These are phyloP conservation scores for Stenocarpella maydis DNA, from an alignment of 2,329 filamentous ascomycete genomes.

Conservation along the genomic window DNA sequence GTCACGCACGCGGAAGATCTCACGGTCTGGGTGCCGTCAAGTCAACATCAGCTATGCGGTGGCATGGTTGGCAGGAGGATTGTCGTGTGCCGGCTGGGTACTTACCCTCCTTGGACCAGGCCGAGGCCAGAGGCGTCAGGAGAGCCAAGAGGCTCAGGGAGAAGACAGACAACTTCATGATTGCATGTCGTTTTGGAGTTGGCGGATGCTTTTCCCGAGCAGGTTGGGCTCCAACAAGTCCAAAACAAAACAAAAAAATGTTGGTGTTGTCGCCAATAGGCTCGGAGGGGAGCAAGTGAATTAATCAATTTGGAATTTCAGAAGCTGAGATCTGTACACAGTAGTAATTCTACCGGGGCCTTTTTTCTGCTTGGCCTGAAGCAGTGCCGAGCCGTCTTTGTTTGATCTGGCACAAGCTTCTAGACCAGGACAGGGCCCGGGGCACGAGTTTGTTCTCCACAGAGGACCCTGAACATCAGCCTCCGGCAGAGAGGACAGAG, in stretches of 20 bases:
- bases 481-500: too few relatives aligned
- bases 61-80: slow-evolving; percentile 24
- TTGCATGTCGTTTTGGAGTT: slow-evolving; percentile 50
- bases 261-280: slow-evolving; percentile 5
- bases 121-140: slow-evolving; percentile 71
- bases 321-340: slow-evolving; percentile 21
- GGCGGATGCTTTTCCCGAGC: background rate
- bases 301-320: background rate
- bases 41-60: slow-evolving; percentile 17
- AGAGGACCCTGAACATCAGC: slow-evolving; percentile 18
- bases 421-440: background rate
- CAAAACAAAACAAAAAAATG: background rate
- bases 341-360: background rate
- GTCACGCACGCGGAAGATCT: slow-evolving; percentile 95
- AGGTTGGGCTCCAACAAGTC: background rate
- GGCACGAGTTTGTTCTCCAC: slow-evolving; percentile 1
- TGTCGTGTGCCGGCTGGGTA: slow-evolving; percentile 30
- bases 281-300: background rate
- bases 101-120: slow-evolving; percentile 88
- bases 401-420: slow-evolving; percentile 13
- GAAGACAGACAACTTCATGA: slow-evolving; percentile 76
- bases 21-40: slow-evolving; percentile 72
- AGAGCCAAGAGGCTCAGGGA: slow-evolving; percentile 75
- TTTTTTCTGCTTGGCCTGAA: slow-evolving; percentile 22
- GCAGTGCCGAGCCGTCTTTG: slow-evolving; percentile 22